Percentiles rank a stretch among this genome's conserved stretches.
Conservation (phyloP, 768 basidiomycete species). For the Rhizopogon rudus region DNA sequence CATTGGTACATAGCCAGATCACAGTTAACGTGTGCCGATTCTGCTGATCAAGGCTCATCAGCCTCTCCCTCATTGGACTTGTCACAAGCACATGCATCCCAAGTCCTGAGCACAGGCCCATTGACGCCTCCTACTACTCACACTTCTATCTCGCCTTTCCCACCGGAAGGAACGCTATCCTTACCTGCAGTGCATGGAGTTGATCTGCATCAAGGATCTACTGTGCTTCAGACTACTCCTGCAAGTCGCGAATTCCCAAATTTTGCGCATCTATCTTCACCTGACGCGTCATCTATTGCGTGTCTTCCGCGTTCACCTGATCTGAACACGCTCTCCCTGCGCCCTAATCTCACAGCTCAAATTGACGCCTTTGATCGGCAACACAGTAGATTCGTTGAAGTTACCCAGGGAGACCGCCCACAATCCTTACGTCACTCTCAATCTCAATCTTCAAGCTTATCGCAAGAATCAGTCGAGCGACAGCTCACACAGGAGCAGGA, state of each 20-base stretch:
- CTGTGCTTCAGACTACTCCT: background rate
- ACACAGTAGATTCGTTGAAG: background rate
- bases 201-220: background rate
- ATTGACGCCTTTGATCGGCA: slow-evolving; percentile 16
- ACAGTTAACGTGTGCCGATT: background rate
- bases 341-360: slow-evolving; percentile 9
- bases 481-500: slow-evolving; percentile 47
- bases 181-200: background rate
- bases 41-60: background rate
- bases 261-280: slow-evolving; percentile 20
- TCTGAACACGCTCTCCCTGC: slow-evolving; percentile 7
- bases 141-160: background rate
- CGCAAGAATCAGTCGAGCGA: slow-evolving; percentile 40
- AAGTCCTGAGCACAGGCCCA: background rate
- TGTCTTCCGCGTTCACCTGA: slow-evolving; percentile 15
- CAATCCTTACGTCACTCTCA: background rate
- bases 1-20: background rate
- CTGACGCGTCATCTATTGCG: slow-evolving; percentile 6
- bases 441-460: slow-evolving; percentile 29
- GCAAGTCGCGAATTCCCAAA: slow-evolving; percentile 6
- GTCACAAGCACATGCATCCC: background rate
- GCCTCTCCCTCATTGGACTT: background rate
- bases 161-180: background rate
- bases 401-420: background rate
- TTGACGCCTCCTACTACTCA: background rate